These are phyloP conservation scores for Tylopilus rubrobrunneus DNA, from an alignment of 768 basidiomycete genomes.

Conservation along the genomic window DNA sequence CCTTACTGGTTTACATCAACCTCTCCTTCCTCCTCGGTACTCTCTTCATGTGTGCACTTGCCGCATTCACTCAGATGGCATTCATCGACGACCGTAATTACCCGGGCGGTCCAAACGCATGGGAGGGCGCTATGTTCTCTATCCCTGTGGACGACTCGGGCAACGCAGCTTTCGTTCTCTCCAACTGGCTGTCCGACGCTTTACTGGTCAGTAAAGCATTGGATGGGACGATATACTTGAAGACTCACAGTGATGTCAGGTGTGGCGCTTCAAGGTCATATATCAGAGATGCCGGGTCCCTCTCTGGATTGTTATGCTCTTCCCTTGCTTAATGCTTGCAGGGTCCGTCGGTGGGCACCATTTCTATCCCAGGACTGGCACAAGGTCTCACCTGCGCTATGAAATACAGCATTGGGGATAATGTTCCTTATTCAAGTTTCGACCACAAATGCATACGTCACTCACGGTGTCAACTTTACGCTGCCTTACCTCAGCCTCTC, in stretches of 20 bases:
- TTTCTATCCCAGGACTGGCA: background rate
- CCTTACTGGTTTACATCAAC: slow-evolving; percentile 7
- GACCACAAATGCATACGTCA: slow-evolving; percentile 9
- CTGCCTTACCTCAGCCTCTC: slow-evolving; percentile 27
- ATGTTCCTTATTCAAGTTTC: slow-evolving; percentile 10
- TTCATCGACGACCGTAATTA: slow-evolving; percentile 33
- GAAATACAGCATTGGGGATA: slow-evolving; percentile 5
- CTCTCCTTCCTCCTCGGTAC: slow-evolving; percentile 10
- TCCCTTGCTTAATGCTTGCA: slow-evolving; percentile 10
- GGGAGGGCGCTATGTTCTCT: slow-evolving; percentile 17
- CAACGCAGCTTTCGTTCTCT: slow-evolving; percentile 7
- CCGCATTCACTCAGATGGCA: slow-evolving; percentile 23
- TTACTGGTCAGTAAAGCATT: slow-evolving; percentile 13
- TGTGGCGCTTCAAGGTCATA: slow-evolving; percentile 19
- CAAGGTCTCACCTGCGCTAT: background rate
- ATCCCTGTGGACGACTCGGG: slow-evolving; percentile 16
- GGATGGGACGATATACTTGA: background rate
- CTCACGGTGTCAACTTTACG: slow-evolving; percentile 11
- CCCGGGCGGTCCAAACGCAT: slow-evolving; percentile 30
- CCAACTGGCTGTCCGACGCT: slow-evolving; percentile 17
- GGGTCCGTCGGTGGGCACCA: slow-evolving; percentile 6
- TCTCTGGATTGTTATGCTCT: slow-evolving; percentile 5
- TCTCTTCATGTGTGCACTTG: slow-evolving; percentile 13
- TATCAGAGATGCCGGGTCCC: slow-evolving; percentile 8
- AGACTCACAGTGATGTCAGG: background rate